phyloP scores from a whole-genome alignment of 1,284 basidiomycete genomes.

The Macrocybe sp. region DNA sequence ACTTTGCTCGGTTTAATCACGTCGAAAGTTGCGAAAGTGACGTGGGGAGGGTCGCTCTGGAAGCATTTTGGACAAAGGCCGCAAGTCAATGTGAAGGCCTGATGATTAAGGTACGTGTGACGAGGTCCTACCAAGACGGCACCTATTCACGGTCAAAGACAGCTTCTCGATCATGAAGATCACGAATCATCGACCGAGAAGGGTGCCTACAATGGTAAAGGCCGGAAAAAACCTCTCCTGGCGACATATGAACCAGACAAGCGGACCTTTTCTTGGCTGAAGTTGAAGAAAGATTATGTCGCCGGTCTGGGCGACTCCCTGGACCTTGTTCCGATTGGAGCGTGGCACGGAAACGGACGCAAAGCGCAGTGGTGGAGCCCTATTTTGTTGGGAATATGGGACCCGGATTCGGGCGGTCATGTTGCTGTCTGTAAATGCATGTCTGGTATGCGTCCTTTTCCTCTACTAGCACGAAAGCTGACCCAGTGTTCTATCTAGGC shows the following conservation, averaged over 20 bases:
- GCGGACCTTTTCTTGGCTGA: constrained; percentile 74
- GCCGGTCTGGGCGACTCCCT: constrained; percentile 59
- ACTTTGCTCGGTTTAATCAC: constrained; percentile 69
- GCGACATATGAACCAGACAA: constrained; percentile 91
- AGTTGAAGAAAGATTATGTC: constrained; percentile 82
- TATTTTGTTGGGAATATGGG: constrained; percentile 80
- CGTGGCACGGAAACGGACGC: constrained; percentile 91
- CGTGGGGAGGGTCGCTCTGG: constrained; percentile 57
- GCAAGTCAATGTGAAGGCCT: constrained; percentile 85
- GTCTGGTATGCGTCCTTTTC: constrained; percentile 47
- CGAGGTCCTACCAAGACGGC: not conserved
- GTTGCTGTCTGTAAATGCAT: constrained; percentile 89
- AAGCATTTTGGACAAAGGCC: constrained; percentile 77
- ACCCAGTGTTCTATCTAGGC: constrained; percentile 35
- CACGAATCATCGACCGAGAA: constrained; percentile 38
- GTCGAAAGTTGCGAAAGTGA: constrained; percentile 76
- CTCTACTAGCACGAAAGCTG: constrained; percentile 2
- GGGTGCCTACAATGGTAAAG: constrained; percentile 9
- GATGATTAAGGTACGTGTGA: constrained; percentile 79
- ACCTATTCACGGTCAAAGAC: constrained; percentile 1
- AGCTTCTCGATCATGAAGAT: constrained; percentile 63
- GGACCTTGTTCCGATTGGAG: constrained; percentile 73
- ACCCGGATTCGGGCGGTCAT: constrained; percentile 61
- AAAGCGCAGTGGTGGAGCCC: constrained; percentile 95
- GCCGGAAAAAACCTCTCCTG: constrained; percentile 67